A percentile compares a stretch with the other conserved stretches of the same genome.
These are phyloP conservation scores for Quercus rubra DNA, from an alignment of 306 rosid genomes.

Conservation along the genomic window DNA sequence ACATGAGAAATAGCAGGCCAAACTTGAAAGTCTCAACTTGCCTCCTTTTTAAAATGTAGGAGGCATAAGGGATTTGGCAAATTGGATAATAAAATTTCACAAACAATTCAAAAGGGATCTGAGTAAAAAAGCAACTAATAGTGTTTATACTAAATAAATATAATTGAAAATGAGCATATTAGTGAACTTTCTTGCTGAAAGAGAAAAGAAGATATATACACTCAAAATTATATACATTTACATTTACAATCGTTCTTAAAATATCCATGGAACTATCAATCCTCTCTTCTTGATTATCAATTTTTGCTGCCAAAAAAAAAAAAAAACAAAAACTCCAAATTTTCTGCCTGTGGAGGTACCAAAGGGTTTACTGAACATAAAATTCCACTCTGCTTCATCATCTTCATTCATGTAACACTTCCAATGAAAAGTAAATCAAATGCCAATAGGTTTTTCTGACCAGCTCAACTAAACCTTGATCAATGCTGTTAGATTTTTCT, in stretches of 20 bases:
- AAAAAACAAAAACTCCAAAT: not conserved
- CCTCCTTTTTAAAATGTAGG: not conserved
- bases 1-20: not conserved
- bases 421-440: not conserved
- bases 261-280: not conserved
- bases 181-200: not conserved
- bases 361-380: not conserved
- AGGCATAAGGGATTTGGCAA: not conserved
- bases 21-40: not conserved
- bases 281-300: not conserved
- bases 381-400: not conserved
- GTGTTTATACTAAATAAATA: not conserved
- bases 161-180: not conserved
- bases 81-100: not conserved
- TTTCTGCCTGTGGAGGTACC: not conserved
- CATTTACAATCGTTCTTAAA: too few relatives aligned
- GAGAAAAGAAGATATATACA: not conserved
- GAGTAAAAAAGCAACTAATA: not conserved
- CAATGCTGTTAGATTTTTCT: not conserved
- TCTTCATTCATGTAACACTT: not conserved
- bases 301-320: too few relatives aligned
- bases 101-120: not conserved
- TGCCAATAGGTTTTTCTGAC: not conserved
- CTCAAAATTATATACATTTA: not conserved
- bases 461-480: not conserved